phyloP scores from a whole-genome alignment of 192 early-diverging fungal genomes.

The Gigaspora rosea region DNA sequence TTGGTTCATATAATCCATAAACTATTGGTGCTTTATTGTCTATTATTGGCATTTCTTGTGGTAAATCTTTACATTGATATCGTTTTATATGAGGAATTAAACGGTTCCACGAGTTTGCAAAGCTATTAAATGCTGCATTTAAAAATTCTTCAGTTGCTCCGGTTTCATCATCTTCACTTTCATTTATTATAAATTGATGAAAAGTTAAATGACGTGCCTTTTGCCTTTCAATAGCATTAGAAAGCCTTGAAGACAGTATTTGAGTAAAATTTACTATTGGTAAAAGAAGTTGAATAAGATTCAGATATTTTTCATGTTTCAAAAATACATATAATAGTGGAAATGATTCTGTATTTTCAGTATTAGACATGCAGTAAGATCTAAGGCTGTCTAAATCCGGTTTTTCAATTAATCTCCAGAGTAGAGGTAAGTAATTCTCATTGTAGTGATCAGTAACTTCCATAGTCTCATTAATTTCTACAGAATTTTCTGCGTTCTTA shows the following conservation, averaged over 20 bases:
- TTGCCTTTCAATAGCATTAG: constrained; percentile 4
- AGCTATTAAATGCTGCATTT: neutral
- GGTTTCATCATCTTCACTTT: neutral
- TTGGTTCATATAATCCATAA: constrained; percentile 8
- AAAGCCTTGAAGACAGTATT: constrained; percentile 7
- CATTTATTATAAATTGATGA: constrained; percentile 6
- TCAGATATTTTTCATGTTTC: constrained; percentile 21
- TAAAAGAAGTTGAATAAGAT: neutral
- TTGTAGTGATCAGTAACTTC: constrained; percentile 12
- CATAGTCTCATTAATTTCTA: constrained; percentile 30
- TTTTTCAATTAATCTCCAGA: constrained; percentile 21
- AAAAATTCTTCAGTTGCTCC: neutral
- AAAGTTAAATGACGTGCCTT: constrained; percentile 14
- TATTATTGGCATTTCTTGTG: neutral
- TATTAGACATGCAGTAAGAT: constrained; percentile 21
- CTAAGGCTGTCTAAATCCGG: neutral
- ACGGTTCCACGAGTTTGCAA: constrained; percentile 24
- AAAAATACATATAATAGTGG: constrained; percentile 27
- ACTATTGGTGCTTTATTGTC: neutral
- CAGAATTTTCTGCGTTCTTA: neutral
- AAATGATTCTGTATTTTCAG: neutral
- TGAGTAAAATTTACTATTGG: constrained; percentile 29
- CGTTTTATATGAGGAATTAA: constrained; percentile 12
- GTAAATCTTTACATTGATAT: constrained; percentile 33
- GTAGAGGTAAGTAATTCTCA: neutral